Evolutionary conservation across 805 yeast species (phyloP), one percentile per base, ranked within the genome.

Genomic region (Myxozyma kluyveri): DNA sequence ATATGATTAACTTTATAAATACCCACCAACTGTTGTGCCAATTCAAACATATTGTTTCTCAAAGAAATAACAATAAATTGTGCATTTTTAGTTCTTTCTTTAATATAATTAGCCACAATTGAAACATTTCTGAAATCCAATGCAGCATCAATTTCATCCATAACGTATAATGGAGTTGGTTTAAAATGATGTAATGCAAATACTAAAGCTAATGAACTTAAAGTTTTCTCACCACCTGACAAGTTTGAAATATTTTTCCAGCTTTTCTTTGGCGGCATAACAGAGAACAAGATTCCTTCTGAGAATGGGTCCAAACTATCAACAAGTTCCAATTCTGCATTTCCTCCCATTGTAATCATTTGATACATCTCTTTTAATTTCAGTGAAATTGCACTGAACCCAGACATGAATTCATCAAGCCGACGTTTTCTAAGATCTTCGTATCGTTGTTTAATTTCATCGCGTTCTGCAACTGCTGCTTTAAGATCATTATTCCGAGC

Each of bases 101-200:
- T 90, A 67, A 93, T 93, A 67, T 93, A 95, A 64, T 90, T 91
- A 2, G 99, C 99, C 45, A 93, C 96, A 70, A 93, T 93, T 10
- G 96, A 88, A 31, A 93, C 99, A 63, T 93, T 93, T 67, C 97
- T 76, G 71, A 93, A 93, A 72, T 93, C 99, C 59, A 93, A 77
- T 1, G 99, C 99, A 0, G 99, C 99, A 72, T 93, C 99, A 61
- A 93, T 93, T 72, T 93, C 99, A 72, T 93, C 99, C 99, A 93
- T 93, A 33, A 93, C 98, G 67, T 93, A 93, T 44, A 93, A 72
- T 4, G 99, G 99, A 0, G 99, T 93, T 0, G 99, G 99, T 67
- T 88, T 93, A 69, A 88, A 93, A 61, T 87, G 86, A 68, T 93
- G 99, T 26, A 93, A 76, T 0, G 99, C 98, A 75, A 93, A 93